Evolutionary conservation across 345 rosid species (phyloP).

Genomic region (Angophora floribunda): DNA sequence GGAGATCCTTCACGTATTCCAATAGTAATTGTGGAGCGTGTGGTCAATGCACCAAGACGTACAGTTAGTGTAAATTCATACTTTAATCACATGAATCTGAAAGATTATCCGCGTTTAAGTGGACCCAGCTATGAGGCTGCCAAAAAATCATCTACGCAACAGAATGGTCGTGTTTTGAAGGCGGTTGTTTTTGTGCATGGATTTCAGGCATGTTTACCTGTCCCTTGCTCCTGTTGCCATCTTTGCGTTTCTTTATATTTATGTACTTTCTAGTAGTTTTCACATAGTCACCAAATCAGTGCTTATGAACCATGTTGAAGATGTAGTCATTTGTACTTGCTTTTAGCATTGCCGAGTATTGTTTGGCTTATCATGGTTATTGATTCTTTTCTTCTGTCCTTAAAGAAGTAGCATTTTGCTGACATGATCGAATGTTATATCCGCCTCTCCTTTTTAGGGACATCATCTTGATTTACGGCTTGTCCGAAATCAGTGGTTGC

Average conservation of each 20-base stretch:
- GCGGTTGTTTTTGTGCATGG: constrained; percentile 89
- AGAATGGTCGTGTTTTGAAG: constrained; percentile 45
- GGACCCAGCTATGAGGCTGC: constrained; percentile 15
- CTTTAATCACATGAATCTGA: constrained; percentile 51
- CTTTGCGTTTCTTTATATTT: not conserved
- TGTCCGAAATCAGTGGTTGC: constrained; percentile 90
- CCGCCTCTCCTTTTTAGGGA: constrained; percentile 34
- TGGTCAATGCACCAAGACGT: constrained; percentile 76
- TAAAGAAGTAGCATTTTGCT: not conserved
- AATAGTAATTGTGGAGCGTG: constrained; percentile 74
- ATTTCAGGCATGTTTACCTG: constrained; percentile 63
- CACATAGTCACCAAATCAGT: not conserved
- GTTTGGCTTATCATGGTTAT: not conserved
- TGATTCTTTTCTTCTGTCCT: not conserved
- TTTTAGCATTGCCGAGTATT: not conserved
- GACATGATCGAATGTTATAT: not conserved
- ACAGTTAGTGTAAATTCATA: constrained; percentile 71
- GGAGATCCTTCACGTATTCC: constrained; percentile 82
- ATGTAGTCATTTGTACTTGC: not conserved
- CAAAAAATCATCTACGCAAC: constrained; percentile 21
- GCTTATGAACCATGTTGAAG: not conserved
- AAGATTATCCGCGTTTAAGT: constrained; percentile 20
- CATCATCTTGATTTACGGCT: constrained; percentile 96
- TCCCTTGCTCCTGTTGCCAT: not conserved
- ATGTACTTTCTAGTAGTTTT: not conserved